Evolutionary conservation across 768 basidiomycete species (phyloP).

Genomic region (Amyloporia xantha): DNA sequence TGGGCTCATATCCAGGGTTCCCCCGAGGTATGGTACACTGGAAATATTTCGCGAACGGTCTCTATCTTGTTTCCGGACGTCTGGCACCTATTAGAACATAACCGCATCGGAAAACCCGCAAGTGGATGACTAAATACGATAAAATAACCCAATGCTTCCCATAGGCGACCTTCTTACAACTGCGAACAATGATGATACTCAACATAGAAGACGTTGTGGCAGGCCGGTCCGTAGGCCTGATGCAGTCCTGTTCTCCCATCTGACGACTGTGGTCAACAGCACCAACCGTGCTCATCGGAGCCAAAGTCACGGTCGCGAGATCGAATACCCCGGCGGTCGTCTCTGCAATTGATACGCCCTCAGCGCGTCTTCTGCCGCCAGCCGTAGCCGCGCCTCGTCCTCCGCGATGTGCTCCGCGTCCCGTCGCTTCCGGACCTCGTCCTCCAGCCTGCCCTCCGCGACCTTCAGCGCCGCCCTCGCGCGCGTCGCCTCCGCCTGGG

Average conservation of each 20-base stretch:
- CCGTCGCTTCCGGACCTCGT: constrained; percentile 49
- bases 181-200: too few species aligned
- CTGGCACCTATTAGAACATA: too few species aligned
- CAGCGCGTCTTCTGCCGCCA: constrained; percentile 45
- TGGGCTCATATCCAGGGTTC: too few species aligned
- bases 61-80: too few species aligned
- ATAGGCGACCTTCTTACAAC: too few species aligned
- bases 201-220: too few species aligned
- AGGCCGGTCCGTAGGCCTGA: not conserved
- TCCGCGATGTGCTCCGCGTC: constrained; percentile 50
- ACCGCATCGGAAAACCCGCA: too few species aligned
- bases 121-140: not conserved
- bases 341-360: constrained; percentile 21
- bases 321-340: constrained; percentile 11
- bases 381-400: constrained; percentile 41
- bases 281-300: not conserved
- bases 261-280: not conserved
- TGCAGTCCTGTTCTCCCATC: not conserved
- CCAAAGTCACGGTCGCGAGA: constrained; percentile 8
- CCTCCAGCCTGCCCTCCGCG: constrained; percentile 52
- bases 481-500: constrained; percentile 53
- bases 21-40: too few species aligned
- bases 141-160: not conserved
- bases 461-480: constrained; percentile 47
- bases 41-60: too few species aligned